Percentiles rank a stretch among this genome's conserved stretches.
Conservation (phyloP, 768 basidiomycete genomes). For the Lactifluus hygrophoroides region DNA sequence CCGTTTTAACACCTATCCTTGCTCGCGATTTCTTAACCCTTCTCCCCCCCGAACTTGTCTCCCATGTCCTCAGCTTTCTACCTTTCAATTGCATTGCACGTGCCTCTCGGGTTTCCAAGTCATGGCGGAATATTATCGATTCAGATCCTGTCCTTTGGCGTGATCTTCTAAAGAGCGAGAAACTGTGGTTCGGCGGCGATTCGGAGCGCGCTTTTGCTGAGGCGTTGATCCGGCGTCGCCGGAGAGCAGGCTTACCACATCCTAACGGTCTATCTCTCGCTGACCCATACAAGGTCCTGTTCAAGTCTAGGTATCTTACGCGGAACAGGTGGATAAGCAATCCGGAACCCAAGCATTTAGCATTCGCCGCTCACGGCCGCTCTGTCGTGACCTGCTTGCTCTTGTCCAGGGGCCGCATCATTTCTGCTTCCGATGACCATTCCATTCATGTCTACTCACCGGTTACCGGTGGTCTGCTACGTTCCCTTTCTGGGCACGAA, state of each 20-base stretch:
- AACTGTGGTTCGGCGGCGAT: slow-evolving; percentile 84
- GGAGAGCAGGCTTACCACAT: slow-evolving; percentile 31
- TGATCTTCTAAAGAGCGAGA: slow-evolving; percentile 72
- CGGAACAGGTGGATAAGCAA: slow-evolving; percentile 73
- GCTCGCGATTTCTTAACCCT: slow-evolving; percentile 92
- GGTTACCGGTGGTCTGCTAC: slow-evolving; percentile 64
- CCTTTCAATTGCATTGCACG: slow-evolving; percentile 76
- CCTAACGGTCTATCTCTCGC: slow-evolving; percentile 55
- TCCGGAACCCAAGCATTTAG: slow-evolving; percentile 62
- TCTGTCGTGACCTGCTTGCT: slow-evolving; percentile 94
- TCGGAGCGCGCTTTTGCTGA: slow-evolving; percentile 75
- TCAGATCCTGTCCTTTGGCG: slow-evolving; percentile 87
- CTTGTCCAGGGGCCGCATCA: slow-evolving; percentile 90
- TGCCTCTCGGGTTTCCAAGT: slow-evolving; percentile 78
- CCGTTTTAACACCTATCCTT: slow-evolving; percentile 81
- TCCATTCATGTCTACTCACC: slow-evolving; percentile 93
- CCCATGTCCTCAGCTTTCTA: slow-evolving; percentile 79
- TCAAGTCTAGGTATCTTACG: slow-evolving; percentile 82
- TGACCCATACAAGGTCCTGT: slow-evolving; percentile 87
- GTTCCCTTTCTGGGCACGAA: slow-evolving; percentile 80
- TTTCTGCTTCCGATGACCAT: slow-evolving; percentile 95
- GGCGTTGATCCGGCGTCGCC: slow-evolving; percentile 55
- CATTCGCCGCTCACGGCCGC: slow-evolving; percentile 81
- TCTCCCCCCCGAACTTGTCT: slow-evolving; percentile 86
- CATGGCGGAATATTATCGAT: slow-evolving; percentile 91